These are phyloP conservation scores for Talaromyces albobiverticillius DNA, from an alignment of 2,329 filamentous ascomycete genomes.

Conservation along the genomic window DNA sequence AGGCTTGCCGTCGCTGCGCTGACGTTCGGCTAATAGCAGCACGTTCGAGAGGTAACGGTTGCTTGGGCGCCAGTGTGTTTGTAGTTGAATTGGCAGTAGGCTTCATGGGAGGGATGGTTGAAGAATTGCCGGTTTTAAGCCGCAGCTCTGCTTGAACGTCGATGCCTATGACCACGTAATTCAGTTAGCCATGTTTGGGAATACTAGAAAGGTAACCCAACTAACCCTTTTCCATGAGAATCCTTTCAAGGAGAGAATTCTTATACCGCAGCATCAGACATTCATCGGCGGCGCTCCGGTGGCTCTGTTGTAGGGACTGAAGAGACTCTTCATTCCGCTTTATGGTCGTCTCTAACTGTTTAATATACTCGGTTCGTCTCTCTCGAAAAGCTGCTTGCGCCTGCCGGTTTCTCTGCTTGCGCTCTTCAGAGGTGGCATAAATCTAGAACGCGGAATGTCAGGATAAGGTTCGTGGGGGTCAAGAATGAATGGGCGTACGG, in stretches of 20 bases:
- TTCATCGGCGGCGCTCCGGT: constrained; percentile 91
- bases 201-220: background rate
- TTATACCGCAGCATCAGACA: constrained; percentile 98
- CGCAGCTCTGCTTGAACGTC: constrained; percentile 95
- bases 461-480: background rate
- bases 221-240: constrained; percentile 89
- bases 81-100: constrained; percentile 31
- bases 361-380: constrained; percentile 97
- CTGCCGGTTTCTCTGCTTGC: constrained; percentile 95
- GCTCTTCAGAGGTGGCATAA: constrained; percentile 97
- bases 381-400: constrained; percentile 97
- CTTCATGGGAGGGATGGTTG: constrained; percentile 63
- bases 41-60: constrained; percentile 73
- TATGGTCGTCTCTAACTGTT: constrained; percentile 96
- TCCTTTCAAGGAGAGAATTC: constrained; percentile 92
- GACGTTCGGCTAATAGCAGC: constrained; percentile 75
- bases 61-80: constrained; percentile 63
- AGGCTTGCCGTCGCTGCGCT: constrained; percentile 66
- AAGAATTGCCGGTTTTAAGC: constrained; percentile 82
- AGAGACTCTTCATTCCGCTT: constrained; percentile 94
- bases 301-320: constrained; percentile 87
- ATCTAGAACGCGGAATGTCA: constrained; percentile 58
- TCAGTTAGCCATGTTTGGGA: constrained; percentile 1
- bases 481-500: constrained; percentile 59
- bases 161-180: constrained; percentile 65